These are phyloP conservation scores for Saccharum officinarum DNA, from an alignment of 176 grass and related monocot genomes.

Conservation along the genomic window DNA sequence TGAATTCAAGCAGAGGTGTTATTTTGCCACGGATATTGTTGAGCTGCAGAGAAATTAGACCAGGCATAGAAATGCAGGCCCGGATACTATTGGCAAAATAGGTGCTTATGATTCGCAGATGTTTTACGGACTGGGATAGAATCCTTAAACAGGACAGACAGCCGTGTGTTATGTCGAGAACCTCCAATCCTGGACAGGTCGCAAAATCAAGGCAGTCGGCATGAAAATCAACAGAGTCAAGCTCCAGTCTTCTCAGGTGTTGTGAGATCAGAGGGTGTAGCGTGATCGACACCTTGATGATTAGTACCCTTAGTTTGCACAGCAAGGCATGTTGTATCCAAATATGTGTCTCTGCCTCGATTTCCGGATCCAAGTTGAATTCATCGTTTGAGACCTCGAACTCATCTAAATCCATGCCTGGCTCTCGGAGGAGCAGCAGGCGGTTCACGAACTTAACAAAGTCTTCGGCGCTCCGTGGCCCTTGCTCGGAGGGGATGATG, in stretches of 20 bases:
- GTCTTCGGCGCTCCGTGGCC: rapidly evolving
- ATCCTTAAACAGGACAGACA: neutral
- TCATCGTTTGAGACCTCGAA: neutral
- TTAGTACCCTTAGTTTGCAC: too few relatives aligned
- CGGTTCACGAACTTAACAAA: too few relatives aligned
- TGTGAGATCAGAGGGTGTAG: neutral
- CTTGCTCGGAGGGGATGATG: too few relatives aligned
- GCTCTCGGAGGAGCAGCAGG: neutral
- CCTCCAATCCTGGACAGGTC: neutral
- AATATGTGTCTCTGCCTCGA: too few relatives aligned
- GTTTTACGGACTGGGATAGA: neutral
- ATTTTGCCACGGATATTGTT: neutral
- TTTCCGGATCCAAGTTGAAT: neutral
- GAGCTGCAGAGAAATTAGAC: neutral
- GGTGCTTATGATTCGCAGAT: neutral
- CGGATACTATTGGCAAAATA: neutral
- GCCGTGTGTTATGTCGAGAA: neutral
- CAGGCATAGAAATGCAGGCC: neutral
- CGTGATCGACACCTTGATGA: neutral
- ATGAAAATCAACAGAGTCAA: rapidly evolving
- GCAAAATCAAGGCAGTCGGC: neutral
- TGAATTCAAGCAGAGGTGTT: neutral
- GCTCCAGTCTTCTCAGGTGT: neutral
- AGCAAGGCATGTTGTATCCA: neutral
- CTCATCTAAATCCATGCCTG: neutral